Evolutionary conservation across 441 rosid genomes (phyloP), one percentile per base, ranked within the genome.

Genomic region (Theobroma grandiflorum): DNA sequence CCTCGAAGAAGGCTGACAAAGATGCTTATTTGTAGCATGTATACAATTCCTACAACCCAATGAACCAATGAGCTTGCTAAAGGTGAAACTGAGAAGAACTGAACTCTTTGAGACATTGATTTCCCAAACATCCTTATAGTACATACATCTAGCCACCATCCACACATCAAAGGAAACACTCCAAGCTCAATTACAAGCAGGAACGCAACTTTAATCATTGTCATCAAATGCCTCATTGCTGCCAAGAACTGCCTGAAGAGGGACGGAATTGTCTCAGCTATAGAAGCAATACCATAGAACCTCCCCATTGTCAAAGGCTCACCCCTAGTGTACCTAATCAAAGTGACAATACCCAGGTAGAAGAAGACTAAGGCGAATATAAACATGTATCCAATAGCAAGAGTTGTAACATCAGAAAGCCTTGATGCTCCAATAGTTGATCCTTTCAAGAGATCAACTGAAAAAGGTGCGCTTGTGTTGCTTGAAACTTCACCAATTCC

Each of bases 91-190:
- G 97, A 87, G 69, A 94, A 92, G 87, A 93, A 97, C 40, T 90
- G 95, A 73, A 92, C 93, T 79, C 99, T 90, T 72, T 93, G 92
- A 79, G 95, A 85, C 99, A 97, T 94, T 16, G 99, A 88, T 88
- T 91, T 97, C 82, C 98, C 98, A 87, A 95, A 97, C 98, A 97
- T 94, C 90, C 94, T 88, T 74, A 94, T 86, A 0, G 99, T 97
- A 81, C 99, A 97, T 66, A 94, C 92, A 92, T 97, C 99, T 61
- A 97, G 84, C 99, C 99, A 97, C 99, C 99, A 97, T 71, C 99
- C 99, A 86, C 99, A 95, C 99, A 97, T 95, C 88, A 97, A 87
- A 49, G 99, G 99, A 73, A 97, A 97, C 79, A 97, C 99, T 84
- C 99, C 99, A 80, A 97, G 98, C 86, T 97, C 99, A 80, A 97